These are phyloP conservation scores for Coemansia sp. DNA, from an alignment of 192 early-diverging fungal genomes.

Conservation along the genomic window DNA sequence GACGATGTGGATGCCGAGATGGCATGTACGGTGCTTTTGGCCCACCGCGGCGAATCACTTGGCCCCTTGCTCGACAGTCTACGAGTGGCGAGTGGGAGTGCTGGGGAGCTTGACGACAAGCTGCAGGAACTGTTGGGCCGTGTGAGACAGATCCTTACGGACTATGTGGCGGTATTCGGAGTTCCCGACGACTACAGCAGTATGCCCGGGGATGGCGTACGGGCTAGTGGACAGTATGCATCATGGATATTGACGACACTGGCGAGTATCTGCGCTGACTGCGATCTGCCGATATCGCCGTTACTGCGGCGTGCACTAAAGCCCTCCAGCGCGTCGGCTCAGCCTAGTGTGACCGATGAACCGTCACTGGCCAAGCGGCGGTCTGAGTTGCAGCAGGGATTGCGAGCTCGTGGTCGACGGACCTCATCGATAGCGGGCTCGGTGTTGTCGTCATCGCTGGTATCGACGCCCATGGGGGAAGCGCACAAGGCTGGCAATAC, in stretches of 20 bases:
- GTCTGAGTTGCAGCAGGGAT: constrained; percentile 13
- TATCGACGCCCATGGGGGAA: constrained; percentile 11
- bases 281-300: constrained; percentile 33
- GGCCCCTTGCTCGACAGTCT: constrained; percentile 20
- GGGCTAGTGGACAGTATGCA: constrained; percentile 11
- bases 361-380: constrained; percentile 11
- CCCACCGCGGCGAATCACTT: constrained; percentile 33
- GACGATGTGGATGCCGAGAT: constrained; percentile 30
- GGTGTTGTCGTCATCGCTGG: constrained; percentile 32
- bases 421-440: constrained; percentile 45
- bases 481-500: background rate
- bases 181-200: constrained; percentile 5
- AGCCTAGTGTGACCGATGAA: background rate
- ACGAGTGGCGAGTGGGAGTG: background rate
- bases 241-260: constrained; percentile 44
- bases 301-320: background rate
- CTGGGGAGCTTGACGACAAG: constrained; percentile 4
- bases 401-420: constrained; percentile 25
- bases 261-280: constrained; percentile 43
- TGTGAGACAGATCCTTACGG: constrained; percentile 25
- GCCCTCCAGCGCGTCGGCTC: background rate
- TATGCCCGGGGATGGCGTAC: background rate
- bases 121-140: constrained; percentile 31
- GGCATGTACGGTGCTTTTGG: constrained; percentile 43
- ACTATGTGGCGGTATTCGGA: constrained; percentile 37